Percentiles rank a stretch among this genome's conserved stretches.
phyloP scores from a whole-genome alignment of 768 basidiomycete species.

The Imleria badia region DNA sequence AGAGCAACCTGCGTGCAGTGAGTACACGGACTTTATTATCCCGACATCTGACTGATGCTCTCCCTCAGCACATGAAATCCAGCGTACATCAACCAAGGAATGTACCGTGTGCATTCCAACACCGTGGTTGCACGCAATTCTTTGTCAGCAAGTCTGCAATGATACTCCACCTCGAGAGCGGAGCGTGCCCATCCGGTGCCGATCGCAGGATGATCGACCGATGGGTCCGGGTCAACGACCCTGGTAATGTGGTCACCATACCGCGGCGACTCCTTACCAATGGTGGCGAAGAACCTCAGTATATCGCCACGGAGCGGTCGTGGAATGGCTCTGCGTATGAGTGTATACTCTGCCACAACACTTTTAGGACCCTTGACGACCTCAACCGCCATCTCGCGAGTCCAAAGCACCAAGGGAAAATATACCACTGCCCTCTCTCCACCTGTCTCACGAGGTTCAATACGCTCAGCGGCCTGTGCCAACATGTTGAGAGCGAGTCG shows the following conservation, averaged over 20 bases:
- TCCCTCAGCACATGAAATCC: conserved; percentile 53
- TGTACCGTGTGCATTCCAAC: conserved; percentile 37
- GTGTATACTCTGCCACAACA: conserved; percentile 59
- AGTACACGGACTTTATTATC: neutral
- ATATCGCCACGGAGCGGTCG: conserved; percentile 37
- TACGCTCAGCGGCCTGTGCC: conserved; percentile 57
- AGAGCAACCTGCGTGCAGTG: conserved; percentile 16
- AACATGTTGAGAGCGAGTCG: conserved; percentile 63
- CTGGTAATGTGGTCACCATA: conserved; percentile 50
- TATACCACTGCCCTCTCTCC: conserved; percentile 53
- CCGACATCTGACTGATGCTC: neutral
- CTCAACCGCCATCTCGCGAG: no score
- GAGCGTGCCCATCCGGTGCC: conserved; percentile 52
- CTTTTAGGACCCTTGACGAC: conserved; percentile 38
- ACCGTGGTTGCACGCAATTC: conserved; percentile 39
- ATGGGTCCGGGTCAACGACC: conserved; percentile 45
- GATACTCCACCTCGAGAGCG: conserved; percentile 62
- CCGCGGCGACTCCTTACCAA: conserved; percentile 49
- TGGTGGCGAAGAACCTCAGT: conserved; percentile 5
- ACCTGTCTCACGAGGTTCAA: conserved; percentile 44
- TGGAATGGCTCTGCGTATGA: conserved; percentile 51
- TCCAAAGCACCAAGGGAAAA: conserved; percentile 50
- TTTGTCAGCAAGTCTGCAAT: conserved; percentile 59
- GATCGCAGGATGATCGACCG: conserved; percentile 36
- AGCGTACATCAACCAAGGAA: conserved; percentile 42